Evolutionary conservation across 1,139 yeast genomes (phyloP).

Genomic region (Trichomonascaceae sp.): DNA sequence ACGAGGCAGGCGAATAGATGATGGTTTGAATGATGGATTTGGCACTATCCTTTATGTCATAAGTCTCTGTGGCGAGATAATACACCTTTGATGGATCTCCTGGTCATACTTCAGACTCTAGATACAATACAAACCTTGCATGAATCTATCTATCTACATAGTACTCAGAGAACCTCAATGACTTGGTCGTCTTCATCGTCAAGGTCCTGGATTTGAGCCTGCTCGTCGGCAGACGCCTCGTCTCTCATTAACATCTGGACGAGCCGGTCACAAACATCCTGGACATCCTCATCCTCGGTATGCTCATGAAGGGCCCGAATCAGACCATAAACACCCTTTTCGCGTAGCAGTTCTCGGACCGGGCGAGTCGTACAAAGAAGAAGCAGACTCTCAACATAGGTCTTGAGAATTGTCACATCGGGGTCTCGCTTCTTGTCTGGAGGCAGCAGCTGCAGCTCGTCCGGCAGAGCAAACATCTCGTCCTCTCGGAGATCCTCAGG

Average conservation of each 20-base stretch:
- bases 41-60: no score
- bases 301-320: constrained; percentile 75
- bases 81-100: no score
- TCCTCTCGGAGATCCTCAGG: constrained; percentile 66
- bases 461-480: constrained; percentile 80
- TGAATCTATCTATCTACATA: no score
- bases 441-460: constrained; percentile 69
- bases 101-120: no score
- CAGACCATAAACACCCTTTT: constrained; percentile 68
- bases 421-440: constrained; percentile 73
- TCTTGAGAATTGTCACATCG: constrained; percentile 45
- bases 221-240: constrained; percentile 47
- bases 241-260: constrained; percentile 90
- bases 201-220: constrained; percentile 37
- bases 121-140: no score
- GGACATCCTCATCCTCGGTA: constrained; percentile 47
- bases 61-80: no score
- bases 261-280: constrained; percentile 34
- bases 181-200: constrained; percentile 27
- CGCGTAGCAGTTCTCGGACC: constrained; percentile 64
- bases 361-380: constrained; percentile 62
- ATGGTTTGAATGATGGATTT: no score
- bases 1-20: no score
- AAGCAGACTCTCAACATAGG: constrained; percentile 60
- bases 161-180: constrained; percentile 10